A percentile compares a stretch with the other conserved stretches of the same genome.
Conservation (phyloP, 1,284 basidiomycete genomes). For the Golubevia pallescens region DNA sequence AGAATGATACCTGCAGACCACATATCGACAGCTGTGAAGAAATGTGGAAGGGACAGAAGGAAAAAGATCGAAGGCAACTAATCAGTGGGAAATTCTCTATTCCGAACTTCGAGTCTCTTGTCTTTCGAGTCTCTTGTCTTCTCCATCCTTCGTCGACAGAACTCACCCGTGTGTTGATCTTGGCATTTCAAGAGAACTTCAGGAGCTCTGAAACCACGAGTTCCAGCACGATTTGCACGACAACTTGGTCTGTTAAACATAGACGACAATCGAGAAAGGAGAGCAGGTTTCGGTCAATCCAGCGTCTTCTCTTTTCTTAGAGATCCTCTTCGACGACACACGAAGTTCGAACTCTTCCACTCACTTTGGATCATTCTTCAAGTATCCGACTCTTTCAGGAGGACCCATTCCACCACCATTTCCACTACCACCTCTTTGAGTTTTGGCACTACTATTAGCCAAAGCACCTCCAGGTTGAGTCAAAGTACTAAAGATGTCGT, state of each 20-base stretch:
- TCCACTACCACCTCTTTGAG: constrained; percentile 69
- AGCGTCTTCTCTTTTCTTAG: too few species aligned
- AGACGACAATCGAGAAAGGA: too few species aligned
- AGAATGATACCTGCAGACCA: constrained; percentile 95
- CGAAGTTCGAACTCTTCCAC: too few species aligned
- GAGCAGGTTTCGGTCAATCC: too few species aligned
- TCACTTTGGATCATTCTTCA: constrained; percentile 40
- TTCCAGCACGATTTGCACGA: constrained; percentile 95
- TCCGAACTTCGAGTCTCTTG: too few species aligned
- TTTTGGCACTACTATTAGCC: constrained; percentile 5
- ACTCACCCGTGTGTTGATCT: constrained; percentile 83
- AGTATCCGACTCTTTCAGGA: constrained; percentile 51
- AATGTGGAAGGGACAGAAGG: background rate
- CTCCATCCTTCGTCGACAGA: too few species aligned
- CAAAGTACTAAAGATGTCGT: constrained; percentile 35
- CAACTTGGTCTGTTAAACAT: constrained; percentile 71
- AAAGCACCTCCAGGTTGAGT: constrained; percentile 48
- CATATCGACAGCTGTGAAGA: constrained; percentile 81
- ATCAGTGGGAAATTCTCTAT: too few species aligned
- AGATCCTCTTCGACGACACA: too few species aligned
- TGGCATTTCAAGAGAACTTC: constrained; percentile 95
- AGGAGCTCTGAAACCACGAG: constrained; percentile 92
- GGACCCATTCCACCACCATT: constrained; percentile 42
- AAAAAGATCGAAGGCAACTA: too few species aligned
- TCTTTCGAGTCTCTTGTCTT: too few species aligned